These are phyloP conservation scores for Trametes punicea DNA, from an alignment of 768 basidiomycete genomes.

Conservation along the genomic window DNA sequence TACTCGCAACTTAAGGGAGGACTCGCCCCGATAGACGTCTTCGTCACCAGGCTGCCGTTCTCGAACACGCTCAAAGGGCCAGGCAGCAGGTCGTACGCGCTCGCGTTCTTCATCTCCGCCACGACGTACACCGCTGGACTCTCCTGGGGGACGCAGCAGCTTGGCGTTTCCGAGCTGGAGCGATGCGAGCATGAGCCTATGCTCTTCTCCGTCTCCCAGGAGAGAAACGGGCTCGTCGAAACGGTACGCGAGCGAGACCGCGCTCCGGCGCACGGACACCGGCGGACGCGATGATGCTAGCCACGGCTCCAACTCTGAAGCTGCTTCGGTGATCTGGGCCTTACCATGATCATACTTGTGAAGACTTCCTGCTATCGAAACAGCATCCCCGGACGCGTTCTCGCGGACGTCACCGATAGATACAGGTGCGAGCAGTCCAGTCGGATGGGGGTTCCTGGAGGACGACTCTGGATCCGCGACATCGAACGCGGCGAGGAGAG, in stretches of 20 bases:
- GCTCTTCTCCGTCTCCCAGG: conserved; percentile 51
- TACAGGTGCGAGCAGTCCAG: too few relatives aligned
- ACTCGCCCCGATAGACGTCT: conserved; percentile 43
- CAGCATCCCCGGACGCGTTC: too few relatives aligned
- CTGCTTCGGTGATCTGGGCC: too few relatives aligned
- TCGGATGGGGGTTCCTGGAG: too few relatives aligned
- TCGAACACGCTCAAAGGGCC: conserved; percentile 54
- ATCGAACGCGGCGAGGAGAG: too few relatives aligned
- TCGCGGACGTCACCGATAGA: too few relatives aligned
- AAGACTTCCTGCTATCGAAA: neutral
- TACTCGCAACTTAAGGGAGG: neutral
- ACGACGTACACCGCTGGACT: conserved; percentile 43
- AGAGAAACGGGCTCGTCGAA: conserved; percentile 49
- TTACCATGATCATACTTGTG: neutral
- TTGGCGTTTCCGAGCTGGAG: conserved; percentile 44
- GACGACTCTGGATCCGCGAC: too few relatives aligned
- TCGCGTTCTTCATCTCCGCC: conserved; percentile 54
- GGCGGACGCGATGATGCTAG: neutral
- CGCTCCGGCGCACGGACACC: conserved; percentile 37
- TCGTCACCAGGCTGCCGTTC: conserved; percentile 54
- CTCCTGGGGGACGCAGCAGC: conserved; percentile 48
- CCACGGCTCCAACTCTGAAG: neutral
- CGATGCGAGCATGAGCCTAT: conserved; percentile 54
- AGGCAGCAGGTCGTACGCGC: conserved; percentile 52
- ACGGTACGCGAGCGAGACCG: conserved; percentile 48